Evolutionary conservation across 768 basidiomycete genomes (phyloP).

Genomic region (Suillus ampliporus): DNA sequence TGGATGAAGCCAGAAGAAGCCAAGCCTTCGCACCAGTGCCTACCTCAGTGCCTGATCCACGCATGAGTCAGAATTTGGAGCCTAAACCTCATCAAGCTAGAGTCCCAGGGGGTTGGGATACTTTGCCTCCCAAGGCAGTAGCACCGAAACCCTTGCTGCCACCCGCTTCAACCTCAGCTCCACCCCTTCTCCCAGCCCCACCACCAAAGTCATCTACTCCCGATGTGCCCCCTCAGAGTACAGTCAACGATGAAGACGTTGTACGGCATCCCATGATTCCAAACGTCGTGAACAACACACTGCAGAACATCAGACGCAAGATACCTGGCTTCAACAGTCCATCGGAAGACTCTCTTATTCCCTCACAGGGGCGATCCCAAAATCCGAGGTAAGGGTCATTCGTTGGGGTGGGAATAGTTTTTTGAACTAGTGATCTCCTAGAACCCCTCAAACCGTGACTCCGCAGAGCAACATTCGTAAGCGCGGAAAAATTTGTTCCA

Average conservation of each 20-base stretch:
- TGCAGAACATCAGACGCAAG: constrained; percentile 37
- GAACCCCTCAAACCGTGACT: constrained; percentile 39
- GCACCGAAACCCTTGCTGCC: neutral
- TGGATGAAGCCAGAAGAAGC: constrained; percentile 48
- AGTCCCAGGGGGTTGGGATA: constrained; percentile 30
- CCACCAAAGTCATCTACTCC: constrained; percentile 8
- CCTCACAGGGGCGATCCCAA: neutral
- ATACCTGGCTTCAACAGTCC: constrained; percentile 17
- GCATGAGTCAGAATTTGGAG: constrained; percentile 10
- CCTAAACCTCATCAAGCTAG: constrained; percentile 18
- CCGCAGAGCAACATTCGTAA: constrained; percentile 51
- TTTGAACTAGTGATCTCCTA: constrained; percentile 6
- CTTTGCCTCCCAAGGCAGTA: constrained; percentile 2
- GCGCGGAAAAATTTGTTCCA: constrained; percentile 13
- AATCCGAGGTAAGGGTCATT: constrained; percentile 2
- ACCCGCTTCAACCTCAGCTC: constrained; percentile 17
- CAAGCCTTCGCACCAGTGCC: constrained; percentile 28
- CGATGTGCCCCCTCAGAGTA: constrained; percentile 4
- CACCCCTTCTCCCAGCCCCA: constrained; percentile 16
- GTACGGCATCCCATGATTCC: constrained; percentile 7
- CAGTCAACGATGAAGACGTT: constrained; percentile 10
- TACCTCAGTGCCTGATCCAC: constrained; percentile 20
- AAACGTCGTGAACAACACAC: constrained; percentile 17
- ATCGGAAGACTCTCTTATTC: constrained; percentile 14
- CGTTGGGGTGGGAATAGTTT: neutral